phyloP scores from a whole-genome alignment of 495 filamentous ascomycete genomes.

The Tuber aestivum region DNA sequence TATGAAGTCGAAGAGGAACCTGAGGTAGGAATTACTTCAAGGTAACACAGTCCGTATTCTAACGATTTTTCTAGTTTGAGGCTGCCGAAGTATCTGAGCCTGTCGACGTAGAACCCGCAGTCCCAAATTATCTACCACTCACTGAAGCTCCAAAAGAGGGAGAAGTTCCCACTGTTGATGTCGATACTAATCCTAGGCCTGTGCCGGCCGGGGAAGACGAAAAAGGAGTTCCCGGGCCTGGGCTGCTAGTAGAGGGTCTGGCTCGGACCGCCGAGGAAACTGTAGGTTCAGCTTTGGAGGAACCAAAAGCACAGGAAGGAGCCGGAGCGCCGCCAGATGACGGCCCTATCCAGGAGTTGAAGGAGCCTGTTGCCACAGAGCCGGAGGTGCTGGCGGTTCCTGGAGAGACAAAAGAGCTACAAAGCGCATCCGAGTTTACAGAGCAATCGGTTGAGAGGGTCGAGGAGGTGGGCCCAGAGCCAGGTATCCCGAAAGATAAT shows the following conservation, averaged over 20 bases:
- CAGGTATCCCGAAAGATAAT: neutral
- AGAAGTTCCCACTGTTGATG: neutral
- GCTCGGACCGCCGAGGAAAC: slow-evolving; percentile 7
- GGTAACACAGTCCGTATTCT: neutral
- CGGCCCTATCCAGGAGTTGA: neutral
- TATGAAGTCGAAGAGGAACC: neutral
- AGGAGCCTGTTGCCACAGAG: neutral
- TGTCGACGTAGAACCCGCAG: neutral
- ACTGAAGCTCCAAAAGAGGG: neutral
- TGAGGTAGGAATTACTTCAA: neutral
- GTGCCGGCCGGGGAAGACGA: neutral
- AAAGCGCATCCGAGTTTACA: neutral
- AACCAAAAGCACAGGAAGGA: neutral
- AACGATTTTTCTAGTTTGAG: neutral
- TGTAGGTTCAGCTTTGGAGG: neutral
- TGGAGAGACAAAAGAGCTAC: neutral
- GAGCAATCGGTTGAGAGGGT: neutral
- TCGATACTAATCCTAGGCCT: neutral
- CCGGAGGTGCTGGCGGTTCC: neutral
- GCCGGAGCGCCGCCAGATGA: neutral
- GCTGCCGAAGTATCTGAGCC: neutral
- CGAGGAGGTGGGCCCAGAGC: neutral
- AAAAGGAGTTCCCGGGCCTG: slow-evolving; percentile 2
- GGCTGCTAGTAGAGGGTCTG: slow-evolving; percentile 15
- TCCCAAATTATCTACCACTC: neutral